Evolutionary conservation across 352 stramenopile genomes (phyloP), one percentile per base, ranked within the genome.

Genomic region (Phytopythium ostracodes): DNA sequence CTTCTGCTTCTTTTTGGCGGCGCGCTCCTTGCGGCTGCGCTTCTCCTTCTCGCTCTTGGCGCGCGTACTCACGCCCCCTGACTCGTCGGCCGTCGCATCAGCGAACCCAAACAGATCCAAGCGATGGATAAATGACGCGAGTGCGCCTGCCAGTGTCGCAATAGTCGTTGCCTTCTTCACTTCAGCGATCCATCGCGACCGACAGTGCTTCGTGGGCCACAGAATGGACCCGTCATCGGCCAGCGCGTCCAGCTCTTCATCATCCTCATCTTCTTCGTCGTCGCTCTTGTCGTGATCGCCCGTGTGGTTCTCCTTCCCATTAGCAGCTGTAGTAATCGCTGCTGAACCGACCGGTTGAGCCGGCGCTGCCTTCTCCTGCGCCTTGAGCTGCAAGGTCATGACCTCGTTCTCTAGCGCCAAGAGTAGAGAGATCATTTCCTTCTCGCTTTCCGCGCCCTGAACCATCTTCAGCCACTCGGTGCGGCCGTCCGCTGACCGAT

Each of bases 241-340:
- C 20, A 78, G 56, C 22, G 62, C 62, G 31, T 92, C 86, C 6
- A 75, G 61, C 11, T 88, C 71, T 17, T 92, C 75, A 38, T 95
- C 87, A 20, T 94, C 87, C 1, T 94, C 84, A 22, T 94, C 81
- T 2, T 89, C 77, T 46, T 93, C 81, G 20, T 89, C 76, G 18
- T 91, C 81, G 47, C 71, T 83, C 57, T 84, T 87, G n/a, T 88
- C 76, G 11, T 88, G 63, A 24, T 89, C 74, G 20, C 69, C 68
- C 11, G 50, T 24, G 15, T 14, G 51, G 29, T 22, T 58, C 15
- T 56, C 22, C 29, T 40, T 72, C 9, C 24, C 44, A 5, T 14
- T 59, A 8, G 25, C 29, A 50, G n/a, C 4, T 6, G 27, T 8
- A 22, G 27, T 17, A 4, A 14, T 54, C 47, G 47, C 12, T 2